Evolutionary conservation across 2,329 filamentous ascomycete species (phyloP), one percentile per base, ranked within the genome.

Genomic region (Cordyceps tenuipes): DNA sequence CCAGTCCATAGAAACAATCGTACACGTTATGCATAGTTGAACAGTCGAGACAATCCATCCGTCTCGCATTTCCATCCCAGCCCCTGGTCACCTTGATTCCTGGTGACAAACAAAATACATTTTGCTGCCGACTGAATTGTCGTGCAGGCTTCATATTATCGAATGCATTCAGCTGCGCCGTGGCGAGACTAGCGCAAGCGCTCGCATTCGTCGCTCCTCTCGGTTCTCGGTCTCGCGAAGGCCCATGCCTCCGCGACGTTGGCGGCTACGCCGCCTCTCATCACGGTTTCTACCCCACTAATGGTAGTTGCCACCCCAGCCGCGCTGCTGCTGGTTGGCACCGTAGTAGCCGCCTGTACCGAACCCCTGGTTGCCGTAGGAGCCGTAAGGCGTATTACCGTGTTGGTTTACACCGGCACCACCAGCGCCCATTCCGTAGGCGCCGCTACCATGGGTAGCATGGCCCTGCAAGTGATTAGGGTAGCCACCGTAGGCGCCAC

Each of bases 241-340:
- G 50, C 23, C n/a, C 17, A 43, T 21, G 39, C 51, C 50, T 19
- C 43, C 48, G 5, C 49, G 56, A 36, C 56, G 60, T 29, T 47
- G 46, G 43, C 56, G 61, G 41, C 23, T 17, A 46, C 61, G 61
- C 44, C 61, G 61, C 47, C 49, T 59, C n/a, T 49, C 56, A 50
- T 68, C 67, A 64, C 67, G 66, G 66, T 65, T 62, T 63, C 67
- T 69, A 72, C 70, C 69, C 68, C 66, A 66, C 71, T 78, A 77
- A 66, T 81, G 76, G 76, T 84, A 84, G 77, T 84, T 84, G 66
- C 77, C 78, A 65, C 82, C 82, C 82, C 82, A 84, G 67, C 82
- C 81, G 64, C 80, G 76, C 66, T 76, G 74, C 54, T 72, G 69
- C 63, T 70, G 66, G 62, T 67, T 65, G 47, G 72, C 73, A 61